Evolutionary conservation across 306 rosid species (phyloP).

Genomic region (Fragaria iinumae): DNA sequence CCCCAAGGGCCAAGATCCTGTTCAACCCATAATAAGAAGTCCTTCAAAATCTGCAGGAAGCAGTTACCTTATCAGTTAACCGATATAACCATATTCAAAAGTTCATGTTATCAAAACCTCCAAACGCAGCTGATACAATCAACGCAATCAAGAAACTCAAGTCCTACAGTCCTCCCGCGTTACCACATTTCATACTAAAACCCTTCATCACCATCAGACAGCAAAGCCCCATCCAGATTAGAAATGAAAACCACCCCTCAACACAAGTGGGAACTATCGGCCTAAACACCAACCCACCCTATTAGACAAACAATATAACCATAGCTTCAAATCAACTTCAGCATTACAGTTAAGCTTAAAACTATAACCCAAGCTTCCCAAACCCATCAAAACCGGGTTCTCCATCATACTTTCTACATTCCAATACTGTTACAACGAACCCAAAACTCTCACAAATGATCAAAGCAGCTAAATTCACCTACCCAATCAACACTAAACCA

Average conservation of each 20-base stretch:
- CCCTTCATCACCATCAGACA: neutral
- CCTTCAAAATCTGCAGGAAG: conserved; percentile 57
- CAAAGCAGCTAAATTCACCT: neutral
- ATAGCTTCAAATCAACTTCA: neutral
- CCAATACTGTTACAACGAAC: neutral
- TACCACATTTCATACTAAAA: neutral
- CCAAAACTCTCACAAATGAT: neutral
- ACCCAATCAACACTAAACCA: conserved; percentile 4
- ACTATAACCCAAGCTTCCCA: neutral
- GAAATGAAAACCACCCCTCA: neutral
- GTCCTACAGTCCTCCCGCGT: neutral
- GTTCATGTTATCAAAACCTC: neutral
- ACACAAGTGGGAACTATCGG: neutral
- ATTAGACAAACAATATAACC: neutral
- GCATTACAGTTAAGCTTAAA: neutral
- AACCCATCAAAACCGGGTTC: neutral
- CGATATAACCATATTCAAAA: neutral
- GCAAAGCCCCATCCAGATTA: neutral
- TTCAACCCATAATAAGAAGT: conserved; percentile 80
- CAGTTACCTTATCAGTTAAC: conserved; percentile 1
- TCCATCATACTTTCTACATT: neutral
- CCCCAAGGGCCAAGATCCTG: conserved; percentile 98
- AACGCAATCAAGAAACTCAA: neutral
- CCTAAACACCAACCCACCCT: neutral
- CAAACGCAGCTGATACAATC: neutral